Percentiles rank a stretch among this genome's conserved stretches.
Evolutionary conservation across 2,329 filamentous ascomycete genomes (phyloP).

Genomic region (Pseudocercospora fuligena): DNA sequence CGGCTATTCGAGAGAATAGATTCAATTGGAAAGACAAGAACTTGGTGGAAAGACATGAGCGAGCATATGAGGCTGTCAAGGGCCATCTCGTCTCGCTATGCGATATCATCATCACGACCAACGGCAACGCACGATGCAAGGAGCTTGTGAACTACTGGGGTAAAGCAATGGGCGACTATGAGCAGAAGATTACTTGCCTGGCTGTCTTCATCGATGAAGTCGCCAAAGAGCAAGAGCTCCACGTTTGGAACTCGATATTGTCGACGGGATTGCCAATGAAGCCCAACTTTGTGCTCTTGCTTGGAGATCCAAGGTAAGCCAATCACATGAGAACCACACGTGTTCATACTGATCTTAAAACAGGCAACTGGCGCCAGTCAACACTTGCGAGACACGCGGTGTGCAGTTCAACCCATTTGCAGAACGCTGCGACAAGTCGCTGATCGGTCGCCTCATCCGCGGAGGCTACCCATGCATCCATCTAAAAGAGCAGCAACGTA

Average conservation of each 20-base stretch:
- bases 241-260: conserved; percentile 27
- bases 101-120: background rate
- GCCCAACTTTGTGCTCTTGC: conserved; percentile 25
- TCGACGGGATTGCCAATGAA: conserved; percentile 14
- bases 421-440: conserved; percentile 18
- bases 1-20: too few species aligned
- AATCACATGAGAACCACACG: background rate
- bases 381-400: conserved; percentile 16
- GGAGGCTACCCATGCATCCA: conserved; percentile 19
- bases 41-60: background rate
- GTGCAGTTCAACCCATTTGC: conserved; percentile 26
- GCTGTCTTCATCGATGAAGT: conserved; percentile 29
- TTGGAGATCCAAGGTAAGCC: conserved; percentile 29
- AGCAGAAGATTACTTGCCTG: background rate
- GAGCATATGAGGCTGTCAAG: background rate
- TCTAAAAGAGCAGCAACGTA: conserved; percentile 26
- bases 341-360: background rate
- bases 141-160: conserved; percentile 10
- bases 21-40: background rate
- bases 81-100: accelerated
- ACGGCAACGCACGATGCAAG: background rate
- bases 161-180: too few species aligned
- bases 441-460: conserved; percentile 20
- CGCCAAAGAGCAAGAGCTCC: conserved; percentile 24
- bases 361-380: conserved; percentile 27